A percentile compares a stretch with the other conserved stretches of the same genome.
Evolutionary conservation across 23 red algal genomes (phyloP).

Genomic region (Gracilaria vermiculophylla): DNA sequence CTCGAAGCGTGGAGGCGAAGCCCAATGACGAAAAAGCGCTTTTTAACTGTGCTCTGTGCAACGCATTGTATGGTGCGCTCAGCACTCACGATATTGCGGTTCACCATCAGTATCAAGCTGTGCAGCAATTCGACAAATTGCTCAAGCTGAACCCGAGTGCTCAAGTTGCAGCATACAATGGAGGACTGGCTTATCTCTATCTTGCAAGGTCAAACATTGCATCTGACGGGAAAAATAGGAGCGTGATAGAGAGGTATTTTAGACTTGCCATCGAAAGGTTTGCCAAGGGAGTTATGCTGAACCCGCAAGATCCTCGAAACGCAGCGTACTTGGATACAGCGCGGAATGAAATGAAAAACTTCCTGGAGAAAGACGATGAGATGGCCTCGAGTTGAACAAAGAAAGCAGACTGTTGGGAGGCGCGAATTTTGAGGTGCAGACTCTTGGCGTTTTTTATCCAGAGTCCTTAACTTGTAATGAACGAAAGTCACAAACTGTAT

Average conservation of each 20-base stretch:
- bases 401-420: not conserved
- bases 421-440: not conserved
- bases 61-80: constrained; percentile 20
- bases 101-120: constrained; percentile 23
- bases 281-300: constrained; percentile 37
- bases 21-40: constrained; percentile 18
- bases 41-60: constrained; percentile 41
- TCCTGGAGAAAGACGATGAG: not conserved
- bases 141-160: constrained; percentile 25
- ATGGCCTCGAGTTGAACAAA: not conserved
- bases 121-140: constrained; percentile 36
- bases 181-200: constrained; percentile 59
- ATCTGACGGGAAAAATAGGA: not conserved
- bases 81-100: constrained; percentile 5
- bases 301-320: constrained; percentile 35
- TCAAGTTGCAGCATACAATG: constrained; percentile 49
- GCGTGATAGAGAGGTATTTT: not conserved
- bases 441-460: not conserved
- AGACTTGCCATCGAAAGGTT: constrained; percentile 34
- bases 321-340: constrained; percentile 25
- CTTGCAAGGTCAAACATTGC: constrained; percentile 23
- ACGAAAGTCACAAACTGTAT: not conserved
- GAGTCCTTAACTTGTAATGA: not conserved
- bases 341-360: constrained; percentile 15
- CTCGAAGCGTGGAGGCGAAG: not conserved